Evolutionary conservation across 2,329 filamentous ascomycete genomes (phyloP).

Genomic region (Diaporthe sp.): DNA sequence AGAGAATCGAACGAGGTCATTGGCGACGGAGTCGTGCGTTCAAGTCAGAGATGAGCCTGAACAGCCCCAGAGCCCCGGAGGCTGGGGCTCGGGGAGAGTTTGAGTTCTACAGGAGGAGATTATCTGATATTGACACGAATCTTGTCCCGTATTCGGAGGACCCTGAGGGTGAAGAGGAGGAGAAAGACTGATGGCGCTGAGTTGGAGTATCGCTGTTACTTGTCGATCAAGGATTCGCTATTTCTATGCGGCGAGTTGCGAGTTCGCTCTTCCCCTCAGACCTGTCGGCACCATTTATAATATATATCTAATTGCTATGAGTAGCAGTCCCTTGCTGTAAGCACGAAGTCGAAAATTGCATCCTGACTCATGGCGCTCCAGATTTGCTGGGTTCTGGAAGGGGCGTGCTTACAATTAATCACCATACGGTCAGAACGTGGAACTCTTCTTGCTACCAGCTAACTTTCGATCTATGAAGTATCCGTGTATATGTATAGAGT

Average conservation of each 20-base stretch:
- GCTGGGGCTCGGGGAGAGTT: slow-evolving; percentile 43
- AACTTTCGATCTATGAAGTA: no score
- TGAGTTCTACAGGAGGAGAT: slow-evolving; percentile 43
- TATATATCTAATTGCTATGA: neutral
- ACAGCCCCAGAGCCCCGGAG: slow-evolving; percentile 43
- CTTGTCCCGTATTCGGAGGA: slow-evolving; percentile 21
- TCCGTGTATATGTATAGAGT: no score
- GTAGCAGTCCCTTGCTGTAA: neutral
- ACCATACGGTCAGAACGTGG: neutral
- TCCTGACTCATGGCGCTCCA: neutral
- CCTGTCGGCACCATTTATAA: no score
- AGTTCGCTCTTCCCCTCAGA: no score
- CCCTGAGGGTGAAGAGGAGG: slow-evolving; percentile 16
- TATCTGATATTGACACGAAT: slow-evolving; percentile 39
- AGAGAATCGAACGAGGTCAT: slow-evolving; percentile 44
- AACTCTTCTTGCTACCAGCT: neutral
- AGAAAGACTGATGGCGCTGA: neutral
- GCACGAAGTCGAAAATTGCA: neutral
- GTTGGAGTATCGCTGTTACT: no score
- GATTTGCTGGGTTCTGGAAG: neutral
- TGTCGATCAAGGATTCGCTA: no score
- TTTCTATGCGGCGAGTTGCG: no score
- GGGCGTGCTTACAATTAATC: neutral
- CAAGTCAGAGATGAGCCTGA: slow-evolving; percentile 36
- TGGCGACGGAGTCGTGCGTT: slow-evolving; percentile 35